phyloP scores from a whole-genome alignment of 345 rosid species.

The Conringia planisiliqua region DNA sequence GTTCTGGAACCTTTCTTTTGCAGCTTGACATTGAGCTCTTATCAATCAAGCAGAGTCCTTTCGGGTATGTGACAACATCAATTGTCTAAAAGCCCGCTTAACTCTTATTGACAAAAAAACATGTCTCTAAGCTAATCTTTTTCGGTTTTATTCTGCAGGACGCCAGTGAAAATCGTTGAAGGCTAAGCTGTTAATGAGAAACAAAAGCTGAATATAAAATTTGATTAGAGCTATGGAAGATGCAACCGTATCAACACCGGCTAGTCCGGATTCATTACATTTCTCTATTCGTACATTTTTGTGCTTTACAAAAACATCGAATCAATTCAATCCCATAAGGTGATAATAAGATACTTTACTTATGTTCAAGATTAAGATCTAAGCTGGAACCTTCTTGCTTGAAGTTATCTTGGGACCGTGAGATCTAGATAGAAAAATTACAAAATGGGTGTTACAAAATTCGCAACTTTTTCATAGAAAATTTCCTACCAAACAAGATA shows the following conservation, averaged over 20 bases:
- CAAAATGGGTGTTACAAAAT: constrained; percentile 17
- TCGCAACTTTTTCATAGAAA: not conserved
- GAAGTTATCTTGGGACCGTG: constrained; percentile 5
- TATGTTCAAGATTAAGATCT: constrained; percentile 4
- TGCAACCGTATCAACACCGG: not conserved
- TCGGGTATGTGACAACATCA: constrained; percentile 55
- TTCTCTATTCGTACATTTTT: not conserved
- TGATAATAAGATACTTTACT: constrained; percentile 4
- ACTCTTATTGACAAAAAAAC: not conserved
- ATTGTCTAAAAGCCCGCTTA: not conserved
- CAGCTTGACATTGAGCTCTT: constrained; percentile 88
- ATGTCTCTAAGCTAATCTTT: not conserved
- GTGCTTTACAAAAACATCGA: constrained; percentile 5
- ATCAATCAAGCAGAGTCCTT: constrained; percentile 84
- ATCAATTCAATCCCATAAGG: constrained; percentile 1
- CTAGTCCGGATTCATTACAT: not conserved
- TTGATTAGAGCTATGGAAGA: constrained; percentile 4
- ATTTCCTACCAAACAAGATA: constrained; percentile 6
- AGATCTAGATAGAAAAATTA: constrained; percentile 6
- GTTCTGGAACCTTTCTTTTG: constrained; percentile 6
- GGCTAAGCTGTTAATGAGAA: constrained; percentile 40
- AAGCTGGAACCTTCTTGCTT: not conserved
- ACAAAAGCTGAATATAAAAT: not conserved
- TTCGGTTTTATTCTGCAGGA: constrained; percentile 40
- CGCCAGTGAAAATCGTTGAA: constrained; percentile 78